phyloP scores from a whole-genome alignment of 176 grass and related monocot species.

The Oryza brachyantha region DNA sequence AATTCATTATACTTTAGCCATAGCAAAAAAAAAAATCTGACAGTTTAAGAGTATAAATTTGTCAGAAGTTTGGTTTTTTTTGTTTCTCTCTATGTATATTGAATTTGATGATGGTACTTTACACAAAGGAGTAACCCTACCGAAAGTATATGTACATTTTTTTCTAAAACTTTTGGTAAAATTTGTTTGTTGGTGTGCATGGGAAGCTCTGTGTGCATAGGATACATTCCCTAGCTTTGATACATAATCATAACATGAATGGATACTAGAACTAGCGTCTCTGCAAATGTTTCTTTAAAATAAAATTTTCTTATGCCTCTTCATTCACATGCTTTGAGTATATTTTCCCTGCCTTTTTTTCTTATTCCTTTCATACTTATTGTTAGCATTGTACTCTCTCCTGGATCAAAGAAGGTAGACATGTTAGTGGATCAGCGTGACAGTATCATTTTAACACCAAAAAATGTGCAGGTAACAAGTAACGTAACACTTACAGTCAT shows the following conservation, averaged over 20 bases:
- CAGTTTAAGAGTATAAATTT: no score
- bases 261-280: not conserved
- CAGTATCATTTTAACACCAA: slow-evolving; percentile 88
- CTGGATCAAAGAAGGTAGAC: slow-evolving; percentile 85
- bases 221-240: no score
- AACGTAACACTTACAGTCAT: not conserved
- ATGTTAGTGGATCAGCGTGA: slow-evolving; percentile 67
- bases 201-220: no score
- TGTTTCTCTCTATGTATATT: no score
- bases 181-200: no score
- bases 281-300: not conserved
- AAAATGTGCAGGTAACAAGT: slow-evolving; percentile 84
- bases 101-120: no score
- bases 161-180: no score
- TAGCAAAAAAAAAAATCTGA: no score
- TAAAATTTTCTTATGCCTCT: not conserved
- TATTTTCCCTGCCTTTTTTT: slow-evolving; percentile 18
- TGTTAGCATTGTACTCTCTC: slow-evolving; percentile 61
- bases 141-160: no score
- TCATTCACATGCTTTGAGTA: not conserved
- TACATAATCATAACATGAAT: not conserved
- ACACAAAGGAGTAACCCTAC: no score
- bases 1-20: no score
- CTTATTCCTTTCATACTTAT: slow-evolving; percentile 43
- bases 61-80: no score